Conservation (phyloP, 176 grass and related monocot genomes). For the Zoysia japonica region DNA sequence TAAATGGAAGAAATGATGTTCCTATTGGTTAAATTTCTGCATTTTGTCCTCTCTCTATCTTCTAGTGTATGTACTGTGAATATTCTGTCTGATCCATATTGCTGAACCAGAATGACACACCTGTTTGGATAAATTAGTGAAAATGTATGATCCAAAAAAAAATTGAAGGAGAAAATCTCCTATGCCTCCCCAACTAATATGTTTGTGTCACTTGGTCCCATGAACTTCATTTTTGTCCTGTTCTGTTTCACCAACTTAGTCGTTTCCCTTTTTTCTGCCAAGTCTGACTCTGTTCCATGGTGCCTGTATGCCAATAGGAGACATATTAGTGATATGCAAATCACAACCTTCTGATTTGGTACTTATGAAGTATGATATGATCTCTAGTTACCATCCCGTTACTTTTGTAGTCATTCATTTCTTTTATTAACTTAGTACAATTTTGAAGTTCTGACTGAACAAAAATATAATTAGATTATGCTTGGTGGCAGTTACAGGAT, state of each 20-base stretch:
- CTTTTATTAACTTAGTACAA: neutral
- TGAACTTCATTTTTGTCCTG: neutral
- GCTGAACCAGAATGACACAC: neutral
- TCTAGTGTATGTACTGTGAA: neutral
- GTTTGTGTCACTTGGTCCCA: neutral
- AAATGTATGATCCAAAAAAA: neutral
- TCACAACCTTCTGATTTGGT: neutral
- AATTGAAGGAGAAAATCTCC: neutral
- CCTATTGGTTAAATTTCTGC: neutral
- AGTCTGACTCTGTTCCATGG: neutral
- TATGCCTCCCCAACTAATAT: neutral
- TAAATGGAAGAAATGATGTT: neutral
- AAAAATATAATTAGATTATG: neutral
- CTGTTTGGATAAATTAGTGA: neutral
- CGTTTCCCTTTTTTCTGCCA: neutral
- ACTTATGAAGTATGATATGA: neutral
- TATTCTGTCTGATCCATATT: neutral
- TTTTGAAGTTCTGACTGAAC: neutral
- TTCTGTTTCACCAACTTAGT: neutral
- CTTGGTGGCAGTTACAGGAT: neutral
- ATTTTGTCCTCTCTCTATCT: neutral
- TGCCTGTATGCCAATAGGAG: neutral
- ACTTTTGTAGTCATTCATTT: neutral
- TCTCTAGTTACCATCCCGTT: neutral
- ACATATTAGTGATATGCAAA: neutral